These are phyloP conservation scores for Hamamelis virginiana DNA, from an alignment of 164 flowering plant genomes.

Conservation along the genomic window DNA sequence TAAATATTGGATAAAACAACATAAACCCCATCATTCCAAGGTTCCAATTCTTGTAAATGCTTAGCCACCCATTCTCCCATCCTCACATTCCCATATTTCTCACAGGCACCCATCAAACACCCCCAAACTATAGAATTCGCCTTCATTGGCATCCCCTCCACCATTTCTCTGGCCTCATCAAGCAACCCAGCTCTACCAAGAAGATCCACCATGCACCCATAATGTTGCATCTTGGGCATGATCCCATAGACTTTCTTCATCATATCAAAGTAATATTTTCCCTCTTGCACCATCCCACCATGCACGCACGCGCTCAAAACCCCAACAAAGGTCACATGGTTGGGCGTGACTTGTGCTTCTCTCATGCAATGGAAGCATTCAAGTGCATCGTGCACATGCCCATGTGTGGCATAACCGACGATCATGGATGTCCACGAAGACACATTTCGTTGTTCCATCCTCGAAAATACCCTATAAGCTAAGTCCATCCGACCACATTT, in stretches of 20 bases:
- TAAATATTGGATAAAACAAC: constrained; percentile 68
- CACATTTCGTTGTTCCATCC: constrained; percentile 42
- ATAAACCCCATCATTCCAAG: constrained; percentile 69
- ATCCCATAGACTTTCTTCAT: constrained; percentile 51
- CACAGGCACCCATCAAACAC: constrained; percentile 62
- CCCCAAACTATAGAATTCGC: constrained; percentile 57
- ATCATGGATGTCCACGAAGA: constrained; percentile 70
- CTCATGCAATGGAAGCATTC: constrained; percentile 48
- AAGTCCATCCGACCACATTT: too few relatives aligned
- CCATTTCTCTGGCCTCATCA: constrained; percentile 51
- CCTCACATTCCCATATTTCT: constrained; percentile 50
- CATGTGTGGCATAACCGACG: constrained; percentile 58
- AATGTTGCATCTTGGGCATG: constrained; percentile 48
- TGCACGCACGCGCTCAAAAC: constrained; percentile 71
- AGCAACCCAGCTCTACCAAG: constrained; percentile 62
- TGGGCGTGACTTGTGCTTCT: constrained; percentile 43
- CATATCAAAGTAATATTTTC: constrained; percentile 41
- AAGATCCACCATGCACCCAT: too few relatives aligned
- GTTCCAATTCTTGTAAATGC: constrained; percentile 57
- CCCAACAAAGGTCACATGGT: constrained; percentile 66
- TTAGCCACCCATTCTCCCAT: constrained; percentile 61
- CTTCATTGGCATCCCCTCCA: constrained; percentile 60
- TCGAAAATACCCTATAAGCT: constrained; percentile 39
- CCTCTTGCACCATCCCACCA: constrained; percentile 63
- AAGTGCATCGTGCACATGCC: constrained; percentile 41